A percentile compares a stretch with the other conserved stretches of the same genome.
Conservation (phyloP, 2,329 filamentous ascomycete species). For the Calonectria naviculata region DNA sequence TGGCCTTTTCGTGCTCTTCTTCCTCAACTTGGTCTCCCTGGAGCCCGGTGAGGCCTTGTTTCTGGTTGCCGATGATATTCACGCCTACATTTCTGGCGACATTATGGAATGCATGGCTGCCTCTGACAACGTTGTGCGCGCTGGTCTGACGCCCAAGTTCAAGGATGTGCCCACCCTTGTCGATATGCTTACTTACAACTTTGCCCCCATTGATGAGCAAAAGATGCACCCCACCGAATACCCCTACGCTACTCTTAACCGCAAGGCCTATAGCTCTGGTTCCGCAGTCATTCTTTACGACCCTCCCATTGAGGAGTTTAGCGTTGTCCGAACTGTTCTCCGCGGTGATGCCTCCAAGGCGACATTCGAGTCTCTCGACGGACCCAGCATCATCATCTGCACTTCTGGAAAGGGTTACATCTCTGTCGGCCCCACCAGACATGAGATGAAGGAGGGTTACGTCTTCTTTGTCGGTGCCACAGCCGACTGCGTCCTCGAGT, state of each 20-base stretch:
- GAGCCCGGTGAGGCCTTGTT: conserved; percentile 94
- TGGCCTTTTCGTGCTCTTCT: conserved; percentile 94
- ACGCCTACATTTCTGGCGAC: conserved; percentile 92
- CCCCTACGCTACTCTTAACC: conserved; percentile 85
- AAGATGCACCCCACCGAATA: conserved; percentile 91
- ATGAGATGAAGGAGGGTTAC: conserved; percentile 78
- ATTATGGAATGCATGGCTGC: conserved; percentile 99
- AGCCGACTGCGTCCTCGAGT: conserved; percentile 85
- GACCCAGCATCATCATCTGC: conserved; percentile 93
- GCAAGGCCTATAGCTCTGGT: conserved; percentile 81
- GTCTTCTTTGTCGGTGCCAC: conserved; percentile 90
- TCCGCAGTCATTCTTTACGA: conserved; percentile 85
- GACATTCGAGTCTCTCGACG: conserved; percentile 87
- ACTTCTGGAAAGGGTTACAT: conserved; percentile 87
- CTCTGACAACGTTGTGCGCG: conserved; percentile 98
- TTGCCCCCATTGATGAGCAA: conserved; percentile 93
- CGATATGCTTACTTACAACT: conserved; percentile 93
- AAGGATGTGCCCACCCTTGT: conserved; percentile 94
- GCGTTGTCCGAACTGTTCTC: conserved; percentile 84
- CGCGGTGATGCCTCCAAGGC: conserved; percentile 80
- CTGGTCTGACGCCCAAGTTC: conserved; percentile 98
- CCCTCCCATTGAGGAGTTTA: conserved; percentile 96
- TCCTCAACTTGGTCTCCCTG: conserved; percentile 94
- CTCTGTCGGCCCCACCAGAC: conserved; percentile 82
- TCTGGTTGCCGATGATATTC: conserved; percentile 95